These are phyloP conservation scores for Neocucurbitaria cava DNA, from an alignment of 2,329 filamentous ascomycete species.

Conservation along the genomic window DNA sequence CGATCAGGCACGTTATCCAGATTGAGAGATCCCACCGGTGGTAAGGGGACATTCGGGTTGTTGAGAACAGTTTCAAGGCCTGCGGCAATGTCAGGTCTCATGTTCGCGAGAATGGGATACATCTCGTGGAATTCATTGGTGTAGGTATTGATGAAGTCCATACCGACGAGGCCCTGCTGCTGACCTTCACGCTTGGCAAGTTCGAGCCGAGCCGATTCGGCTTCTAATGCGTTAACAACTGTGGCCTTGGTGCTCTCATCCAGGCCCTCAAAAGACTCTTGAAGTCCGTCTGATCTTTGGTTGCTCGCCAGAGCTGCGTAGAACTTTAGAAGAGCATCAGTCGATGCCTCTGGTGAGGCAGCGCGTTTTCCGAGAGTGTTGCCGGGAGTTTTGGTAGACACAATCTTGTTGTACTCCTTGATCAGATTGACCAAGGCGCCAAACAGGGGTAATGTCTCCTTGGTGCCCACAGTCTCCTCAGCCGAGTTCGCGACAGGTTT, in stretches of 20 bases:
- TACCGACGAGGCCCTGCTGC: background rate
- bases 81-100: background rate
- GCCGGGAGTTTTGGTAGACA: background rate
- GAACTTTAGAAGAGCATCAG: background rate
- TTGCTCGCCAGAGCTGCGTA: background rate
- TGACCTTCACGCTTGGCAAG: background rate
- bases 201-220: background rate
- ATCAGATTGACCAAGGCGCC: background rate
- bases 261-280: background rate
- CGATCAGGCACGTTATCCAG: background rate
- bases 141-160: background rate
- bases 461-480: background rate
- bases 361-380: background rate
- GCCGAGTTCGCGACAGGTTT: background rate
- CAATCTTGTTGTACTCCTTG: background rate
- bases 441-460: background rate
- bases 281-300: background rate
- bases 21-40: background rate
- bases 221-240: background rate
- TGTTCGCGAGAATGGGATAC: background rate
- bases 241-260: background rate
- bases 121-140: slow-evolving; percentile 1
- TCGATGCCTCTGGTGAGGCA: background rate
- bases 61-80: background rate
- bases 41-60: background rate